Base-by-base conservation (phyloP, 306 rosid genomes). In the Lathyrus tuberosus region DNA sequence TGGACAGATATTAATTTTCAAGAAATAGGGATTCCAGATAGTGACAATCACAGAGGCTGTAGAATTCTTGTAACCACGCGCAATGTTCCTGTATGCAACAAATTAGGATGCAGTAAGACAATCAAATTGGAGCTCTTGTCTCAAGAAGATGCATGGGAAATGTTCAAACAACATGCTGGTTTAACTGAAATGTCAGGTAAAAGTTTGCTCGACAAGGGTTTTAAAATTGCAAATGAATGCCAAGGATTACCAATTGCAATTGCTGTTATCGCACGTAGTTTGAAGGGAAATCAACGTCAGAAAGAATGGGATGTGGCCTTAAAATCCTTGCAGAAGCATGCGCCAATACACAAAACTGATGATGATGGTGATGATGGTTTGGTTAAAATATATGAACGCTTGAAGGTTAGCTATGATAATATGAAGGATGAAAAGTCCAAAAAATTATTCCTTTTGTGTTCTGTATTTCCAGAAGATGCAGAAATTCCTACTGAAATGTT, bases 391-490 rank as follows among this genome's bases (percentile, higher is more conserved):
- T 71, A 70, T 35, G 8, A 8, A 6, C 33, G 62, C 24, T 26
- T 70, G 58, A 44, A 41, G 13, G 20, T 22, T 10, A 64, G 72
- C 12, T 70, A 11, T 64, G 61, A 77, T 35, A 0, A 64, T 31
- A 18, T 70, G n/a, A 56, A 54, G 33, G 1, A 42, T 17, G 9
- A 22, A 8, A 14, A 43, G 6, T 58, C 77, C 7, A 4, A 63
- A 26, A 0, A 5, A 4, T n/a, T 70, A 1, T 70, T 77, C 12
- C 59, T 74, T 10, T 68, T 73, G 4, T 79, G 79, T 5, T 74
- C 73, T 54, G 0, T 69, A 2, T 73, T 73, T 10, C 63, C 3
- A 52, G 79, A 73, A 53, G 79, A 74, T 62, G 75, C 69, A 44
- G 72, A 73, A 3, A 43, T 74, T 8, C 2, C 22, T 5, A 24